Evolutionary conservation across 179 eudicot genomes (phyloP).

Genomic region (Vitellaria paradoxa): DNA sequence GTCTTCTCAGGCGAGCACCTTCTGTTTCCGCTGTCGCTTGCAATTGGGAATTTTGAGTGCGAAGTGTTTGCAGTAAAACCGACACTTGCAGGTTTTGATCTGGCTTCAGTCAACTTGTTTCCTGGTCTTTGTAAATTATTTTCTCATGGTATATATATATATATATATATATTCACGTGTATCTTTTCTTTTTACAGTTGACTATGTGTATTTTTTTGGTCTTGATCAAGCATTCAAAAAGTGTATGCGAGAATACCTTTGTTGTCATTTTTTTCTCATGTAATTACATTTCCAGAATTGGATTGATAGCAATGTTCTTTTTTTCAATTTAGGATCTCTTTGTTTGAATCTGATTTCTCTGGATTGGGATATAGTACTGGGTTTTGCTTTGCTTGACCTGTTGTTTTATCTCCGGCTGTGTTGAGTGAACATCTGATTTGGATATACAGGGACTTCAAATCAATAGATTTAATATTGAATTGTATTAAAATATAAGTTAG

Average conservation of each 20-base stretch:
- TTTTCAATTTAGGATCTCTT: neutral
- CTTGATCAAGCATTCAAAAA: neutral
- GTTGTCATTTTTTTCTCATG: neutral
- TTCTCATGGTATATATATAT: neutral
- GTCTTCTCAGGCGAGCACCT: neutral
- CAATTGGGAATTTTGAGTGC: neutral
- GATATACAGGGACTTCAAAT: too few species aligned
- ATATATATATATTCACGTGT: neutral
- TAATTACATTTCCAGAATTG: slow-evolving; percentile 1
- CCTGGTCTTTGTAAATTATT: slow-evolving; percentile 15
- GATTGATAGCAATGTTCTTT: slow-evolving; percentile 14
- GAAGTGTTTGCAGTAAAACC: neutral
- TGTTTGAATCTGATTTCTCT: too few species aligned
- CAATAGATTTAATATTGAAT: too few species aligned
- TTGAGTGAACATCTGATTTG: too few species aligned
- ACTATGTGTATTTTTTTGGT: neutral
- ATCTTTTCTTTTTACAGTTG: neutral
- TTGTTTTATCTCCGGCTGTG: too few species aligned
- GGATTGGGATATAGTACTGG: too few species aligned
- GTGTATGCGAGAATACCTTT: neutral
- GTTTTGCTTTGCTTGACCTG: too few species aligned
- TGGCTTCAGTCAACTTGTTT: slow-evolving; percentile 1
- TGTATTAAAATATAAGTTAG: too few species aligned
- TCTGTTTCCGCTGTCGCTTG: too few species aligned
- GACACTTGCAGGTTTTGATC: neutral